Evolutionary conservation across 371 early-diverging fungal genomes (phyloP), one percentile per base, ranked within the genome.

Genomic region (Phascolomyces articulosus): DNA sequence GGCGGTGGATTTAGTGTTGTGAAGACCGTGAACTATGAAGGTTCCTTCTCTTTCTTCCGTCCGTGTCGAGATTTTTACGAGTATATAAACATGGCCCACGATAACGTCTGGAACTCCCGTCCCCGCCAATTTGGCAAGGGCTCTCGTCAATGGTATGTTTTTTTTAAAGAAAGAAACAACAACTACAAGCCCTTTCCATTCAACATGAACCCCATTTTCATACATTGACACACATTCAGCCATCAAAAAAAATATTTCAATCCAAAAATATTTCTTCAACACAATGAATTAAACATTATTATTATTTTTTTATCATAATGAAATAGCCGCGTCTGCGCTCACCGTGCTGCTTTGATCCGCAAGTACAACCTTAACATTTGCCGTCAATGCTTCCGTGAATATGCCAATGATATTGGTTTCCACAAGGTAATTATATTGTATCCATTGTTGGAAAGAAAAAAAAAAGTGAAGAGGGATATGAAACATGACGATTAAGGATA

Each of bases 301-400:
- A 41, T 55, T 27, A 60, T 44, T 55, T 29, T n/a, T 40, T 55
- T 40, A 47, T 24, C 44, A 68, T 20, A 8, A 59, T 31, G 11
- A 31, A 10, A 62, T 75, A 93, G 95, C 91, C 95, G 98, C 72
- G 95, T 96, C 78, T 96, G 95, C 86, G 89, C 94, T 64, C 97
- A 98, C 91, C 95, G 90, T 74, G 95, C 96, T 71, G 99, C 98
- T 90, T 88, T 99, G 71, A 99, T 99, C 87, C 96, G 99, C 90
- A 98, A 97, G 90, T 97, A 98, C 91, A 90, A 88, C 68, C 87
- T 99, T 66, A 91, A 96, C 90, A 85, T 99, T 70, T 99, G 99
- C 93, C 94, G 99, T 89, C 97, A 98, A 88, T 99, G 99, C 91
- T 98, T 99, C 93, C 97, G 98, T 82, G 96, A 98, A 87, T 93